Conservation (phyloP, 2,329 filamentous ascomycete species). For the Venturia aucupariae region DNA sequence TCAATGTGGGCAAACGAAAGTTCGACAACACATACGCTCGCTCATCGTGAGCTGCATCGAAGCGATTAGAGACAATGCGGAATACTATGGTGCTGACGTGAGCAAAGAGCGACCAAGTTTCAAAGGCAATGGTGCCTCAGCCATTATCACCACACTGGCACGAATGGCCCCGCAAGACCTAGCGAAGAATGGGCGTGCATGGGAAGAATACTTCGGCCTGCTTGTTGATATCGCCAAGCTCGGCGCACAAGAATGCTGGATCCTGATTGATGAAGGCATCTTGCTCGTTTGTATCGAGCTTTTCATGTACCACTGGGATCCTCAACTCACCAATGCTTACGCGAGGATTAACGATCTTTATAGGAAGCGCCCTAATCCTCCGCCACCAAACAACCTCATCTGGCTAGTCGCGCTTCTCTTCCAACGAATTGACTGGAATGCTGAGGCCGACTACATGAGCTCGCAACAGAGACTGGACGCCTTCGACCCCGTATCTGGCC, state of each 20-base stretch:
- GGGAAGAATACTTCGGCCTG: constrained; percentile 15
- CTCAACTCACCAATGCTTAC: neutral
- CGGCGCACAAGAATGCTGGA: constrained; percentile 11
- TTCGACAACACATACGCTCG: constrained; percentile 11
- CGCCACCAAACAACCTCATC: constrained; percentile 9
- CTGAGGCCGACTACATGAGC: neutral
- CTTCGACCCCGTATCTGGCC: neutral
- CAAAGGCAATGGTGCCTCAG: neutral
- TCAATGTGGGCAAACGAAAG: constrained; percentile 1
- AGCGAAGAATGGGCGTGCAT: constrained; percentile 7
- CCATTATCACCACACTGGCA: constrained; percentile 10
- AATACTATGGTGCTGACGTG: constrained; percentile 12
- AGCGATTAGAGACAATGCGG: neutral
- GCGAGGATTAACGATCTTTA: neutral
- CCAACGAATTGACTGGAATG: constrained; percentile 7
- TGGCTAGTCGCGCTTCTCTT: constrained; percentile 2
- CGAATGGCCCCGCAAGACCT: constrained; percentile 11
- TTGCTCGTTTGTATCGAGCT: constrained; percentile 12
- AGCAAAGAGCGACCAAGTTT: neutral
- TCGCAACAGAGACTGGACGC: neutral
- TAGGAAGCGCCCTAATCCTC: neutral
- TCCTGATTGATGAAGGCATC: constrained; percentile 9
- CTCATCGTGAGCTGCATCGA: constrained; percentile 3
- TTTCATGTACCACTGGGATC: neutral
- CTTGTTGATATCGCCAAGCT: constrained; percentile 13